Percentiles rank a stretch among this genome's conserved stretches.
These are phyloP conservation scores for Rhododendron vialii DNA, from an alignment of 148 eudicot species.

Conservation along the genomic window DNA sequence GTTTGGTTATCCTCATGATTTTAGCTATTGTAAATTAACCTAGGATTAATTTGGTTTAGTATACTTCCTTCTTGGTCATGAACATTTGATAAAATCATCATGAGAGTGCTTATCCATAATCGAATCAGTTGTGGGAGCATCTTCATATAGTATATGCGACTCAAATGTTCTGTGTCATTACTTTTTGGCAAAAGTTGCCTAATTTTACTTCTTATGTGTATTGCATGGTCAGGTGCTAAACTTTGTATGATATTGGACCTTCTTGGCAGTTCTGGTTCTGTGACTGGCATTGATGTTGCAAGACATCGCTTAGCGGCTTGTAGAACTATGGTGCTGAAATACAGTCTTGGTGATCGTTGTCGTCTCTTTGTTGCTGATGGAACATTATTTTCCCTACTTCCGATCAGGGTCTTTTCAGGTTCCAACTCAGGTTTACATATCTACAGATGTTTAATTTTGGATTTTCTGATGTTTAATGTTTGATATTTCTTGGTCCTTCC, in stretches of 20 bases:
- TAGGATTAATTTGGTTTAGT: not conserved
- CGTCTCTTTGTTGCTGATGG: constrained; percentile 99
- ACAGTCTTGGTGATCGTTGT: constrained; percentile 67
- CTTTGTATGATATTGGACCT: constrained; percentile 89
- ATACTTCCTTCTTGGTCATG: not conserved
- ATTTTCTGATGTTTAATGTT: not conserved
- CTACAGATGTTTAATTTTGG: not conserved
- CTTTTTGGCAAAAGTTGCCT: not conserved
- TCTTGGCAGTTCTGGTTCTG: constrained; percentile 86
- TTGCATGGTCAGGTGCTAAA: constrained; percentile 72
- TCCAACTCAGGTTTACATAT: constrained; percentile 32
- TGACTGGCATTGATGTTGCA: constrained; percentile 90
- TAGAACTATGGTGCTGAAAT: constrained; percentile 83
- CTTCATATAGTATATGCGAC: not conserved
- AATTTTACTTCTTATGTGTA: not conserved
- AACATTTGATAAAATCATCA: not conserved
- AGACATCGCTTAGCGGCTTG: constrained; percentile 95
- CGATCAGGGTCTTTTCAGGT: constrained; percentile 30
- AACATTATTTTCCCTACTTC: constrained; percentile 59
- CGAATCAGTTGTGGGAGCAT: not conserved
- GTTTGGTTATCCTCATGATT: not conserved
- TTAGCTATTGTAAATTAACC: not conserved
- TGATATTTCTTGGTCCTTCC: too few species aligned
- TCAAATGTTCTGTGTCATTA: not conserved
- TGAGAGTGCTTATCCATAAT: not conserved